phyloP scores from a whole-genome alignment of 371 early-diverging fungal genomes.

The Rhizopus arrhizus region DNA sequence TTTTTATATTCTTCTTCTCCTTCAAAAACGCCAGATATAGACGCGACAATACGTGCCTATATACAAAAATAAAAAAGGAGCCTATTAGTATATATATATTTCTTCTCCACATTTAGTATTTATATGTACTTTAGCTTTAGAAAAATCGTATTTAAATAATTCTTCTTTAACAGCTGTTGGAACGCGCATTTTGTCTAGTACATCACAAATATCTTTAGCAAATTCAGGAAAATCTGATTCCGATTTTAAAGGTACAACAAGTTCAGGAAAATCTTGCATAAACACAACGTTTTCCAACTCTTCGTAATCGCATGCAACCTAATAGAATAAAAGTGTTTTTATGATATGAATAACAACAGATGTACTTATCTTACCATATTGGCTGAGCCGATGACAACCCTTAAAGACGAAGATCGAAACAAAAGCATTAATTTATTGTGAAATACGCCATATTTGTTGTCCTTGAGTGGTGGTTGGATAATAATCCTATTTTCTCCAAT shows the following conservation, averaged over 20 bases:
- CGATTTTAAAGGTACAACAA: conserved; percentile 2
- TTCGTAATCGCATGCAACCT: conserved; percentile 47
- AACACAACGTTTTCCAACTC: conserved; percentile 54
- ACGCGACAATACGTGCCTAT: conserved; percentile 44
- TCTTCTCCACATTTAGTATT: not conserved
- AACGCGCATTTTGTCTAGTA: conserved; percentile 41
- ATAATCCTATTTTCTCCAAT: conserved; percentile 28
- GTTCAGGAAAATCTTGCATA: conserved; percentile 49
- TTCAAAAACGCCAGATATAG: conserved; percentile 46
- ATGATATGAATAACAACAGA: too few relatives aligned
- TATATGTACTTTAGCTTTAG: conserved; percentile 36
- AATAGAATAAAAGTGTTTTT: not conserved
- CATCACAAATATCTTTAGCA: conserved; percentile 37
- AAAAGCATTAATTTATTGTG: conserved; percentile 52
- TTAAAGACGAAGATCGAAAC: conserved; percentile 35
- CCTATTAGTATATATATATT: not conserved
- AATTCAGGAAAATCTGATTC: conserved; percentile 28
- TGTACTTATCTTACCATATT: conserved; percentile 35
- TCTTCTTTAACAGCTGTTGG: conserved; percentile 42
- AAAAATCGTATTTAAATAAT: conserved; percentile 40
- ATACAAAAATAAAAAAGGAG: not conserved
- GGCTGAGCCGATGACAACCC: conserved; percentile 54
- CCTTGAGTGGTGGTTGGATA: conserved; percentile 43
- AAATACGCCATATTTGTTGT: conserved; percentile 42
- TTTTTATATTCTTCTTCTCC: conserved; percentile 32